These are phyloP conservation scores for Arthrobotrys iridis DNA, from an alignment of 2,329 filamentous ascomycete genomes.

Conservation along the genomic window DNA sequence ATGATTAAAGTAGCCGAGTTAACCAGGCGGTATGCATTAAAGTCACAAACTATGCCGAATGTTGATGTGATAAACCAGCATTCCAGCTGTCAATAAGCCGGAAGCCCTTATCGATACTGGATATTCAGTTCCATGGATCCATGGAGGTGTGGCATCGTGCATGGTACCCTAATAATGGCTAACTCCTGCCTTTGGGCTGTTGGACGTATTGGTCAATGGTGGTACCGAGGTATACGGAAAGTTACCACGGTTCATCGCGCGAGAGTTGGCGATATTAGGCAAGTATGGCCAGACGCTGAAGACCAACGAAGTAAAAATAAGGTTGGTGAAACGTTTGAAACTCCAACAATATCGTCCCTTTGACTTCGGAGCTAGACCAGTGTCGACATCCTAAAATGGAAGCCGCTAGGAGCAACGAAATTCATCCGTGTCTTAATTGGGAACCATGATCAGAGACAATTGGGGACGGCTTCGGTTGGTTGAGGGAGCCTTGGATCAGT, in stretches of 20 bases:
- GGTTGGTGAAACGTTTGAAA: conserved; percentile 32
- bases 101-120: conserved; percentile 8
- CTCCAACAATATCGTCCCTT: conserved; percentile 21
- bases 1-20: no score
- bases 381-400: conserved; percentile 30
- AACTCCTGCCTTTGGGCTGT: not conserved
- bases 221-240: not conserved
- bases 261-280: not conserved
- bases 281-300: conserved; percentile 6
- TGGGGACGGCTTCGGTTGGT: conserved; percentile 34
- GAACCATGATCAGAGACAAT: conserved; percentile 8
- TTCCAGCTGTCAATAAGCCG: not conserved
- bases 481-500: conserved; percentile 30
- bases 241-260: not conserved
- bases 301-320: conserved; percentile 32
- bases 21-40: not conserved
- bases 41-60: not conserved
- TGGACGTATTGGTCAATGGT: not conserved
- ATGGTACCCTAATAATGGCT: not conserved
- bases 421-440: conserved; percentile 16
- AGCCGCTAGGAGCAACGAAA: conserved; percentile 28
- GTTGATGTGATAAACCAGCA: conserved; percentile 2
- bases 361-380: not conserved
- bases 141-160: conserved; percentile 8
- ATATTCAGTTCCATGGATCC: conserved; percentile 8